These are phyloP conservation scores for Ceratobasidium theobromae DNA, from an alignment of 1,284 basidiomycete genomes.

Conservation along the genomic window DNA sequence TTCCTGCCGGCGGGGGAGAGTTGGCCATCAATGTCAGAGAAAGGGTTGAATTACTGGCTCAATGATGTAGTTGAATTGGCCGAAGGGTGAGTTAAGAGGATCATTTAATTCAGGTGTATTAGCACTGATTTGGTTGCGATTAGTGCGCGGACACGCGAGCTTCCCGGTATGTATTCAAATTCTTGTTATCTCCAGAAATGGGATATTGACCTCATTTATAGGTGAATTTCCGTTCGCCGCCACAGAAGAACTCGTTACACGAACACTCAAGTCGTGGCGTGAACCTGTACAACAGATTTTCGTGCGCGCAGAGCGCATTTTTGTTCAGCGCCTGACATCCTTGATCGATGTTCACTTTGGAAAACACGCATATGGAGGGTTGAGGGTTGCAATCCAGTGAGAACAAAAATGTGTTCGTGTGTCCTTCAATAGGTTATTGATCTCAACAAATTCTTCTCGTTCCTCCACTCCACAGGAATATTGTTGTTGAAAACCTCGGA, in stretches of 20 bases:
- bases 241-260: conserved; percentile 23
- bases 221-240: conserved; percentile 32
- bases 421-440: too few species aligned
- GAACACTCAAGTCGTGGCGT: conserved; percentile 18
- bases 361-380: conserved; percentile 27
- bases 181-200: not conserved
- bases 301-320: conserved; percentile 5
- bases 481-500: conserved; percentile 12
- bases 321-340: conserved; percentile 22
- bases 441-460: not conserved
- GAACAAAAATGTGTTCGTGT: too few species aligned
- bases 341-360: conserved; percentile 26
- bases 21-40: conserved; percentile 21
- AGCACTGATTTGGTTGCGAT: not conserved
- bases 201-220: not conserved
- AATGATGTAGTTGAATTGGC: conserved; percentile 18
- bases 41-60: conserved; percentile 19
- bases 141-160: conserved; percentile 20
- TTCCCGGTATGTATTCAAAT: conserved; percentile 19
- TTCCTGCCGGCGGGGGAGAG: conserved; percentile 15
- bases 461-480: not conserved
- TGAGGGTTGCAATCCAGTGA: conserved; percentile 12
- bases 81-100: conserved; percentile 26
- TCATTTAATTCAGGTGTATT: not conserved
- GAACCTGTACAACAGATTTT: conserved; percentile 20